A percentile compares a stretch with the other conserved stretches of the same genome.
These are phyloP conservation scores for Mycena vulgaris DNA, from an alignment of 768 basidiomycete species.

Conservation along the genomic window DNA sequence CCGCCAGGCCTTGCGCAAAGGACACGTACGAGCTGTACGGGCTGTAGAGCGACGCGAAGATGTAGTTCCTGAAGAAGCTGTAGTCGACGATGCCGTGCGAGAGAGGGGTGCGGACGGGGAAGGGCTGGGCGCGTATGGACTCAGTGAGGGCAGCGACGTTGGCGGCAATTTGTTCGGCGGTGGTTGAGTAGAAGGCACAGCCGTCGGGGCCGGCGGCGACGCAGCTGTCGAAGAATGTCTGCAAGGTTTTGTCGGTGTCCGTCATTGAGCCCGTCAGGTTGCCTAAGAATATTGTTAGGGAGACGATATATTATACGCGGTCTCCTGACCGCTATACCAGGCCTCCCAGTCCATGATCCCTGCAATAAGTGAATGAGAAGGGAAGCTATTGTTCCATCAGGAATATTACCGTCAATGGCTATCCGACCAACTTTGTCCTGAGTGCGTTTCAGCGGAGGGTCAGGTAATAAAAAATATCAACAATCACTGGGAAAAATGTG, in stretches of 20 bases:
- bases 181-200: slow-evolving; percentile 27
- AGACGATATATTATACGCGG: not conserved
- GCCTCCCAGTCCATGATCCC: not conserved
- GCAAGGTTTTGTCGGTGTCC: slow-evolving; percentile 7
- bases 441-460: not conserved
- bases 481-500: not conserved
- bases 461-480: not conserved
- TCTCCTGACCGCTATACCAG: not conserved
- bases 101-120: slow-evolving; percentile 7
- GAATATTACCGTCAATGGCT: not conserved
- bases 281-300: not conserved
- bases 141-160: not conserved
- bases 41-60: slow-evolving; percentile 12
- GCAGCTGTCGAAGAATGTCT: slow-evolving; percentile 23
- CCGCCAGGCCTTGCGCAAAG: slow-evolving; percentile 10
- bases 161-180: not conserved
- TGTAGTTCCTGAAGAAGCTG: slow-evolving; percentile 7
- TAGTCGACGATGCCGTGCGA: slow-evolving; percentile 22
- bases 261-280: not conserved
- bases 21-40: not conserved
- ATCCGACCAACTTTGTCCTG: not conserved
- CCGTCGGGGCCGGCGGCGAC: slow-evolving; percentile 10
- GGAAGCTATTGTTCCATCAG: not conserved
- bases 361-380: not conserved
- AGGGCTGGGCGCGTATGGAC: not conserved